Conservation (phyloP, 345 rosid genomes). For the Syzygium aqueum region DNA sequence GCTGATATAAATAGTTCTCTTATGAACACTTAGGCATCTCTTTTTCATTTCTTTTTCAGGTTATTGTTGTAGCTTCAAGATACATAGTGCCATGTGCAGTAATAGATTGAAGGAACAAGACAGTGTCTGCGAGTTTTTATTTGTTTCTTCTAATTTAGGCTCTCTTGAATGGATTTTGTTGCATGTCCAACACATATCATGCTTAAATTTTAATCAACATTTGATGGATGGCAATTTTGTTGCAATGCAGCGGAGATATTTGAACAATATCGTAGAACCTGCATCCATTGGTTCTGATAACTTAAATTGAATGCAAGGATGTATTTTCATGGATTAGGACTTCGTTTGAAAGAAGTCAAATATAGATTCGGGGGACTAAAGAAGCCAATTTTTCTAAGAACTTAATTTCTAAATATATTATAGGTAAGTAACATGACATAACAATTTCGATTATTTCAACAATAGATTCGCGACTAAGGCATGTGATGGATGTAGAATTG, state of each 20-base stretch:
- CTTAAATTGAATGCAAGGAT: neutral
- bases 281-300: neutral
- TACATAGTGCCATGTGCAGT: neutral
- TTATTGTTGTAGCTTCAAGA: neutral
- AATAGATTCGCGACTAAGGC: neutral
- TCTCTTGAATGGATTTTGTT: neutral
- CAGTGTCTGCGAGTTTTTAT: neutral
- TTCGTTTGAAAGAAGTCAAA: neutral
- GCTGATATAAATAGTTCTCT: neutral
- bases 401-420: neutral
- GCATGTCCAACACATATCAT: neutral
- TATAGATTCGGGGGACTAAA: constrained; percentile 3
- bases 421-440: neutral
- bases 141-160: neutral
- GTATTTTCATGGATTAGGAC: neutral
- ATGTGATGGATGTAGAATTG: neutral
- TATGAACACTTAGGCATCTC: neutral
- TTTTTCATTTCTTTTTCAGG: neutral
- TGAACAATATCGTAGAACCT: neutral
- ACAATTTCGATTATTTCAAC: neutral
- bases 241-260: neutral
- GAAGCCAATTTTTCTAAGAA: neutral
- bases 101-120: neutral
- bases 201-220: neutral
- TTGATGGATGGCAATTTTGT: neutral